Base-by-base conservation (phyloP, 2,329 filamentous ascomycete species). In the Fusarium sororula region DNA sequence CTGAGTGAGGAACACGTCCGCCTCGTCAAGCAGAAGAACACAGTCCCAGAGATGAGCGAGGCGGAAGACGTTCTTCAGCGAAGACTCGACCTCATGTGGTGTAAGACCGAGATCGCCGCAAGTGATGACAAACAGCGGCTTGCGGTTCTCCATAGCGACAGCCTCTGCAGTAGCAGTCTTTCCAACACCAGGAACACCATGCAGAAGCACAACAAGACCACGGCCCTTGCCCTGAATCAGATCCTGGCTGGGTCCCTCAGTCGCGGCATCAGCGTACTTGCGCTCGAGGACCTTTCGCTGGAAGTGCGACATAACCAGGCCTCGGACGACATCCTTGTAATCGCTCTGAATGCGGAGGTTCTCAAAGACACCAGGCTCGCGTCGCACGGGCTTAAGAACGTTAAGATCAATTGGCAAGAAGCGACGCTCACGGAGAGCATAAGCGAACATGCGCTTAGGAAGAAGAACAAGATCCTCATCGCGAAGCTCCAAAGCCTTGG, bases 81-180 rank as follows among this genome's bases (percentile, higher is more conserved):
- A 80, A 0, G 67, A 67, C 75, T 87, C 85, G 5, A 87, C 83
- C 4, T 84, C 81, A 7, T 79, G 71, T 0, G 85, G 82, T 0
- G 81, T 83, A n/a, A 84, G 75, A 20, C 85, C 84, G 0, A 86
- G 81, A 63, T 87, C 85, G 51, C 86, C 86, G 17, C 85, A 87
- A 0, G 86, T 88, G 59, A 89, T 86, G 13, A 82, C 81, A 50
- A 87, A 87, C 5, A 87, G 77, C 0, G 86, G 86, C 76, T 84
- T 85, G 45, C 78, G 73, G 70, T 83, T 82, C 60, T 81, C 81
- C 79, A 82, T 81, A 4, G 84, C 83, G 3, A 85, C 80, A 3
- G 82, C 83, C 68, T 86, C 82, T 2, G 86, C 85, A 0, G 86
- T 87, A 0, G 83, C 82, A 1, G 86, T 87, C 79, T 87, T 87